A percentile compares a stretch with the other conserved stretches of the same genome.
These are phyloP conservation scores for Myriosclerotinia scirpicola DNA, from an alignment of 2,329 filamentous ascomycete species.

Conservation along the genomic window DNA sequence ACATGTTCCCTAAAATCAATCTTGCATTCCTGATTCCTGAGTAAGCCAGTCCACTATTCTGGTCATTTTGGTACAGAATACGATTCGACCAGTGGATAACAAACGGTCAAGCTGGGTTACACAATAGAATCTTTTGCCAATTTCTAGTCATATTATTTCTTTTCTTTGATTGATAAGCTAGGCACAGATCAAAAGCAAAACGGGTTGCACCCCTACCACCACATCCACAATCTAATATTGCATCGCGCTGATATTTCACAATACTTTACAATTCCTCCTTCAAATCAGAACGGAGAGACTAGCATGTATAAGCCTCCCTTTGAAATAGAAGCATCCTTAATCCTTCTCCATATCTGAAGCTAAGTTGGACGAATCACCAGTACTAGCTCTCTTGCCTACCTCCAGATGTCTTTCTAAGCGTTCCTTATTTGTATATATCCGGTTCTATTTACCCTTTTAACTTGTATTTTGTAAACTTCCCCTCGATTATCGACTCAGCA, in stretches of 20 bases:
- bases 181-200: conserved; percentile 10
- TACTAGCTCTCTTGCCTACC: background rate
- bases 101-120: background rate
- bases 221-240: conserved; percentile 6
- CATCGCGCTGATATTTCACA: background rate
- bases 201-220: background rate
- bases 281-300: background rate
- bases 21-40: background rate
- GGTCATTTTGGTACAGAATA: background rate
- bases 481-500: background rate
- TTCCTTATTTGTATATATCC: conserved; percentile 1
- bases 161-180: conserved; percentile 20
- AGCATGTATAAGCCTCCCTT: conserved; percentile 4
- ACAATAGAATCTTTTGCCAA: background rate
- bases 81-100: background rate
- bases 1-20: background rate
- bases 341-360: conserved; percentile 8
- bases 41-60: background rate
- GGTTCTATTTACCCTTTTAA: background rate
- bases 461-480: background rate
- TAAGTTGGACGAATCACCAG: background rate
- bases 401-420: conserved; percentile 11
- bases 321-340: background rate
- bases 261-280: background rate
- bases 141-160: background rate